These are phyloP conservation scores for Halenospora varia DNA, from an alignment of 495 filamentous ascomycete genomes.

Conservation along the genomic window DNA sequence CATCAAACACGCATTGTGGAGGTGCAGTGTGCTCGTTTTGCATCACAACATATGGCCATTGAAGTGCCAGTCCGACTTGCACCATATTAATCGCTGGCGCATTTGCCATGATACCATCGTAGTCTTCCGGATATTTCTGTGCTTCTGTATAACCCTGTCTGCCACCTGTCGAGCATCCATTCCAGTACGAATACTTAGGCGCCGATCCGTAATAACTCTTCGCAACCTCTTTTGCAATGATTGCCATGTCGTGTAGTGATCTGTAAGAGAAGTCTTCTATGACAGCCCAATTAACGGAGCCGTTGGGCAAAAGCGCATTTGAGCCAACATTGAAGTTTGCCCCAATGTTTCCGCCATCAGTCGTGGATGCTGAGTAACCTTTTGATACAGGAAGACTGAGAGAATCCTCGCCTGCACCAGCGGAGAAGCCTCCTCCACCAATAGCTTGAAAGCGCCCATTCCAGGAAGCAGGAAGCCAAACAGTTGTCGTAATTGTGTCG, in stretches of 20 bases:
- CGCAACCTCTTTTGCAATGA: conserved; percentile 31
- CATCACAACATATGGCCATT: conserved; percentile 33
- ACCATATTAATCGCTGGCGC: conserved; percentile 32
- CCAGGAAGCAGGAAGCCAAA: conserved; percentile 36
- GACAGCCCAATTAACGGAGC: background rate
- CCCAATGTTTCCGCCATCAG: conserved; percentile 39
- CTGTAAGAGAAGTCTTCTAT: conserved; percentile 32
- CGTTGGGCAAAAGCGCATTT: background rate
- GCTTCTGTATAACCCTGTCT: conserved; percentile 36
- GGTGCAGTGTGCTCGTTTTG: conserved; percentile 20
- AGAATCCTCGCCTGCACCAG: conserved; percentile 17
- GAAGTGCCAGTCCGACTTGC: conserved; percentile 6
- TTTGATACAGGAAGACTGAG: conserved; percentile 17
- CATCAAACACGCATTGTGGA: conserved; percentile 26
- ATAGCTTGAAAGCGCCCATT: conserved; percentile 34
- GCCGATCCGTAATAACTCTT: conserved; percentile 30
- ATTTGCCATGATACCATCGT: conserved; percentile 34
- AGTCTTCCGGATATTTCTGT: conserved; percentile 35
- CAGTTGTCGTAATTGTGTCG: conserved; percentile 30
- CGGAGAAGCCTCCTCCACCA: conserved; percentile 38
- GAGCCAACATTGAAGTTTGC: conserved; percentile 5
- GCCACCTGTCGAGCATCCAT: conserved; percentile 41
- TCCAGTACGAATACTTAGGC: conserved; percentile 38
- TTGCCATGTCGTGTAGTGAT: conserved; percentile 25
- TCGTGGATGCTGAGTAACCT: conserved; percentile 34